A percentile compares a stretch with the other conserved stretches of the same genome.
phyloP scores from a whole-genome alignment of 768 basidiomycete species.

The Fistulinella prunicolor region DNA sequence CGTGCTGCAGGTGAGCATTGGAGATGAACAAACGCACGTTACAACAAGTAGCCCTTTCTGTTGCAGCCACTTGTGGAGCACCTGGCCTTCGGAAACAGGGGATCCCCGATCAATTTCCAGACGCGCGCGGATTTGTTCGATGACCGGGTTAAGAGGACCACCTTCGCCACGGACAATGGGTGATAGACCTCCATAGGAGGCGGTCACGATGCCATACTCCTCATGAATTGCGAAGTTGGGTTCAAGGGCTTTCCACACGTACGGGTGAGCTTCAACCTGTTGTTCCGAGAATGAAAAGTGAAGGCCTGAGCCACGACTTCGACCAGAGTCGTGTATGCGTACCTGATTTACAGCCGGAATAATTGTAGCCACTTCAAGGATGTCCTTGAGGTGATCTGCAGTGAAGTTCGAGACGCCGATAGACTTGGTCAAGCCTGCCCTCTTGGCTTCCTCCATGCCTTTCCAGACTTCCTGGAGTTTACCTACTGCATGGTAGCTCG shows the following conservation, averaged over 20 bases:
- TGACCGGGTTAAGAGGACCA: slow-evolving; percentile 40
- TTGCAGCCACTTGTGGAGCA: slow-evolving; percentile 30
- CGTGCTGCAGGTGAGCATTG: neutral
- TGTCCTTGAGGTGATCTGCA: slow-evolving; percentile 39
- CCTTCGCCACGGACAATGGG: slow-evolving; percentile 36
- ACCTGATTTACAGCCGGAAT: slow-evolving; percentile 57
- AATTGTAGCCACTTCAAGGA: slow-evolving; percentile 43
- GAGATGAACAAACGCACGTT: slow-evolving; percentile 20
- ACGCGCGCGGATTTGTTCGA: slow-evolving; percentile 33
- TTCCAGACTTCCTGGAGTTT: slow-evolving; percentile 54
- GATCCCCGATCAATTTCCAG: slow-evolving; percentile 24
- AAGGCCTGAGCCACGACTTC: neutral
- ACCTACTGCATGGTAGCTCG: slow-evolving; percentile 37
- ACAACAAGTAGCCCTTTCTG: slow-evolving; percentile 32
- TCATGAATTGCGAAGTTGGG: slow-evolving; percentile 34
- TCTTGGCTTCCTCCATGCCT: slow-evolving; percentile 55
- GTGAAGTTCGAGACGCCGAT: slow-evolving; percentile 60
- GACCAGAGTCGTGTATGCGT: neutral
- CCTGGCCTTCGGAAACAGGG: slow-evolving; percentile 29
- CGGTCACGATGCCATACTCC: slow-evolving; percentile 37
- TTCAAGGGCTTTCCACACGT: slow-evolving; percentile 43
- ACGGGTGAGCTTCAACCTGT: slow-evolving; percentile 57
- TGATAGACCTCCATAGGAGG: slow-evolving; percentile 40
- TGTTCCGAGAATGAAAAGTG: no score
- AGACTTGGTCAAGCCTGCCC: slow-evolving; percentile 37